Evolutionary conservation across 805 yeast species (phyloP).

Genomic region (Candida coleopterorum): DNA sequence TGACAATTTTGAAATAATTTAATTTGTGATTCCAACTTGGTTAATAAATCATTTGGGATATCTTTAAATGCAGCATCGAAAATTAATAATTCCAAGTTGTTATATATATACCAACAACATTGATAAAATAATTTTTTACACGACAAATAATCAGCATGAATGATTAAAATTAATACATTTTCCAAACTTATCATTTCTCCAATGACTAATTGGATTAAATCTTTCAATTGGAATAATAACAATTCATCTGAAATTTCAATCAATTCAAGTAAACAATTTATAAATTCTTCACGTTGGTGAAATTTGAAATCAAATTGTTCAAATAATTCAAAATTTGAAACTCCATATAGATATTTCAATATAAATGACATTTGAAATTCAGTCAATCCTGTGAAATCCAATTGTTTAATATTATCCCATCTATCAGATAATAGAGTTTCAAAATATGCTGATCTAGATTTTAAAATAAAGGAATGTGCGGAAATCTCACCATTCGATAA

Average conservation of each 20-base stretch:
- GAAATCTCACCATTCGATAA: constrained; percentile 44
- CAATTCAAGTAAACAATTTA: constrained; percentile 52
- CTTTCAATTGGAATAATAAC: constrained; percentile 53
- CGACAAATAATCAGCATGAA: constrained; percentile 47
- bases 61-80: constrained; percentile 37
- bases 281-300: constrained; percentile 36
- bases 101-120: constrained; percentile 64
- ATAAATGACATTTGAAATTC: constrained; percentile 43
- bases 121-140: constrained; percentile 54
- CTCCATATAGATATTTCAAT: constrained; percentile 56
- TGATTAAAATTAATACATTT: constrained; percentile 53
- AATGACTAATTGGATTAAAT: constrained; percentile 55
- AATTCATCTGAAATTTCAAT: constrained; percentile 62
- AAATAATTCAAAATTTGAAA: constrained; percentile 36
- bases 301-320: constrained; percentile 20
- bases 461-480: constrained; percentile 51
- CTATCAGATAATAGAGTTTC: constrained; percentile 49
- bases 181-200: constrained; percentile 54
- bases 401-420: constrained; percentile 41
- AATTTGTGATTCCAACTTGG: constrained; percentile 24
- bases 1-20: constrained; percentile 26
- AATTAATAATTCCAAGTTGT: constrained; percentile 59
- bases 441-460: constrained; percentile 58
- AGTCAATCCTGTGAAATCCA: constrained; percentile 43
- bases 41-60: constrained; percentile 22